Conservation (phyloP, 148 eudicot species). For the Camellia granthamiana region DNA sequence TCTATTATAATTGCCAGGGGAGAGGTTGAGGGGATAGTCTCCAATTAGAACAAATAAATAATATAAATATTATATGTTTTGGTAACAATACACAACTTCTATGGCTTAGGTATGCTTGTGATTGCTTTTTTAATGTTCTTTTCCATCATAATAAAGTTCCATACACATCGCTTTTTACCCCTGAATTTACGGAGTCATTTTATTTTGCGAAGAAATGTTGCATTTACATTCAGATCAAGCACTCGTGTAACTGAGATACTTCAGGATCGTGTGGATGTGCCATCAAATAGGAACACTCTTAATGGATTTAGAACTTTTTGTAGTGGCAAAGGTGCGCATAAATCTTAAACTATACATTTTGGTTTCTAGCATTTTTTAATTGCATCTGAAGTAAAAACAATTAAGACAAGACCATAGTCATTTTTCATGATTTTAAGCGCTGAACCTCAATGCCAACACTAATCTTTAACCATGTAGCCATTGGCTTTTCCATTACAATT, state of each 20-base stretch:
- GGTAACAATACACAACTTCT: background rate
- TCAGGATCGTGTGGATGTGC: constrained; percentile 42
- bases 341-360: constrained; percentile 16
- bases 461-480: background rate
- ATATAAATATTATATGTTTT: background rate
- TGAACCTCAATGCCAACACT: background rate
- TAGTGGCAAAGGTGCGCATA: constrained; percentile 61
- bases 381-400: background rate
- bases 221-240: constrained; percentile 59
- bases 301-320: constrained; percentile 58
- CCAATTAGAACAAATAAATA: background rate
- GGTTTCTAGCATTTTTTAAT: background rate
- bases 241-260: constrained; percentile 37
- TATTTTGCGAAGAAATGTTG: constrained; percentile 22
- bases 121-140: background rate
- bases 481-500: constrained; percentile 3
- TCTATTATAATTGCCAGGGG: background rate
- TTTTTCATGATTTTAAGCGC: background rate
- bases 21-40: background rate
- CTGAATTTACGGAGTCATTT: background rate
- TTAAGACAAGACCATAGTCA: background rate
- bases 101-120: too few species aligned
- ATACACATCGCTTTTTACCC: background rate
- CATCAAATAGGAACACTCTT: constrained; percentile 39
- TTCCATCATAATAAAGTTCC: background rate